Base-by-base conservation (phyloP, 1,139 yeast species). In the Hansenula anomala region DNA sequence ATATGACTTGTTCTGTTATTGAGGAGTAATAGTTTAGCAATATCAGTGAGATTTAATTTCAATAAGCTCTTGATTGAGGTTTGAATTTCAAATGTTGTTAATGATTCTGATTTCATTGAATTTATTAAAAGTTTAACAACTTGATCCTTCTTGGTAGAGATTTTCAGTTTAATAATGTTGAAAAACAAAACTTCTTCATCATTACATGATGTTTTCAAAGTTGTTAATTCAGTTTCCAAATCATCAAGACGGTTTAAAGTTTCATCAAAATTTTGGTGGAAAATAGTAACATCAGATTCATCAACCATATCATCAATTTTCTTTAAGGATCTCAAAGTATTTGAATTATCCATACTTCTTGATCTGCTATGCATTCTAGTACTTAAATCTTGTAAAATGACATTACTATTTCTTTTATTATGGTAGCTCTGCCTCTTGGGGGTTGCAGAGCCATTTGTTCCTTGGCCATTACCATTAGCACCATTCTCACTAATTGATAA, bases 251-350 rank as follows among this genome's bases (percentile, higher is more conserved):
- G 58, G 4, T 74, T 76, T 3, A 78, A 81, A 0, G 85, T 78
- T 36, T 68, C 75, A 19, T 63, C 61, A 51, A 71, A 80, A 43
- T 71, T 70, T 43, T 78, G 74, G 51, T 80, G 84, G 7, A 87
- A 81, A 25, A 82, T 71, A 42, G 71, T 69, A 22, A 80, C 75
- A 54, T 83, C 92, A 25, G 81, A 69, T 44, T 81, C 87, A 45
- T 80, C 85, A 24, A 83, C 66, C 36, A 71, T 64, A 39, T 80
- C 85, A 47, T 80, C 87, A 30, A 80, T 67, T 34, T 70, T 67
- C 38, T 77, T 73, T 40, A 79, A 65, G 19, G 67, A 48, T 44
- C 53, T 56, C 42, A 42, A 66, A 61, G 34, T 55, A 48, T 34
- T 59, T 51, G 51, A 69, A 60, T 53, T 46, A 38, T 75, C 83